These are phyloP conservation scores for Neonothopanus nambi DNA, from an alignment of 1,284 basidiomycete species.

Conservation along the genomic window DNA sequence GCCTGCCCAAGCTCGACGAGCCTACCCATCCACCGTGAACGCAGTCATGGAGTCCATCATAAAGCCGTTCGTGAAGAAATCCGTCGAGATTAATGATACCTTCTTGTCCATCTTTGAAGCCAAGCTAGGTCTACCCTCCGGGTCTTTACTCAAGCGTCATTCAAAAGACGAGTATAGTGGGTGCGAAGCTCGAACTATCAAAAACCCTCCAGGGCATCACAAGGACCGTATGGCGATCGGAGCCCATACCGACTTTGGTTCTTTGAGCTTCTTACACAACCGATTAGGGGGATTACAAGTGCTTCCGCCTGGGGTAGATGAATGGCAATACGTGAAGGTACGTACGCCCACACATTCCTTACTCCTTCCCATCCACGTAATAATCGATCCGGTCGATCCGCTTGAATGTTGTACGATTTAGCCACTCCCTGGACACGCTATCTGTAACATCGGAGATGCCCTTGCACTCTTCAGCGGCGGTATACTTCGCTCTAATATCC, in stretches of 20 bases:
- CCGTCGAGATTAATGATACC: conserved; percentile 44
- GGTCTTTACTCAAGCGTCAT: conserved; percentile 45
- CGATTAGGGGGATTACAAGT: conserved; percentile 74
- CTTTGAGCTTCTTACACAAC: conserved; percentile 63
- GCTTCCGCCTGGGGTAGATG: conserved; percentile 55
- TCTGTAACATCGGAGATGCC: conserved; percentile 56
- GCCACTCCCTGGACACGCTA: conserved; percentile 58
- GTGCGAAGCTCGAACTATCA: conserved; percentile 54
- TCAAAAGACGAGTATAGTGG: conserved; percentile 40
- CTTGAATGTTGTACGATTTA: no score
- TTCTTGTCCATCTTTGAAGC: conserved; percentile 51
- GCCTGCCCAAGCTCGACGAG: conserved; percentile 42
- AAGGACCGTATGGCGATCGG: conserved; percentile 37
- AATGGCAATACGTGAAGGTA: conserved; percentile 72
- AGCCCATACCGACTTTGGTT: conserved; percentile 61
- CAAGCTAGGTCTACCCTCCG: conserved; percentile 48
- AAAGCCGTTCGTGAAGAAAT: conserved; percentile 47
- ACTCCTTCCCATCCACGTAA: no score
- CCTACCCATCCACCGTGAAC: conserved; percentile 48
- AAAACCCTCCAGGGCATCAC: conserved; percentile 29
- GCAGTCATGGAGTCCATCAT: conserved; percentile 42
- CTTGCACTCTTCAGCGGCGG: conserved; percentile 51
- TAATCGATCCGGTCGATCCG: no score
- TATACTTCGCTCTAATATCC: conserved; percentile 48
- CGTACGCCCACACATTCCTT: no score